A percentile compares a stretch with the other conserved stretches of the same genome.
Evolutionary conservation across 805 yeast species (phyloP).

Genomic region (Candida caryicola): DNA sequence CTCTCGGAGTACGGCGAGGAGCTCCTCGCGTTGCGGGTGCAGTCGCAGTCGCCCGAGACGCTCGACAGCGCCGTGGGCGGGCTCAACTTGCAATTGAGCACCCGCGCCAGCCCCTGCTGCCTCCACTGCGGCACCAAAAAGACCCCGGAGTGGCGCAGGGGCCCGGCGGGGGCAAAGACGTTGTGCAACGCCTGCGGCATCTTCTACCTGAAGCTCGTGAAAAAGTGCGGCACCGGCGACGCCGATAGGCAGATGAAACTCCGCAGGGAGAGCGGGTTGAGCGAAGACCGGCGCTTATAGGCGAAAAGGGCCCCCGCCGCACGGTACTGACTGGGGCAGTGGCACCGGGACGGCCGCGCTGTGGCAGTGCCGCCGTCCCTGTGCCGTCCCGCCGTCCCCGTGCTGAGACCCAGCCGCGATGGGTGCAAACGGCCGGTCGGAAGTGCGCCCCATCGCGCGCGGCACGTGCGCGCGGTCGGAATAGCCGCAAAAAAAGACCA

Average conservation of each 20-base stretch:
- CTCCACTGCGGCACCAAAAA: constrained; percentile 17
- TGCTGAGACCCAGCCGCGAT: too few species aligned
- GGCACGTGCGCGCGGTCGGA: constrained; percentile 4
- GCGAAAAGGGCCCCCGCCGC: too few species aligned
- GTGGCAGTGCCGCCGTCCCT: too few species aligned
- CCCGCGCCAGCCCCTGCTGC: constrained; percentile 7
- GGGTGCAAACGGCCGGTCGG: background rate
- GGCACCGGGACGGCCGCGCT: too few species aligned
- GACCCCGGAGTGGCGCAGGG: constrained; percentile 21
- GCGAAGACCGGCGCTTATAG: too few species aligned
- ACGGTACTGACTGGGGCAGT: too few species aligned
- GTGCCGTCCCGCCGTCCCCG: too few species aligned
- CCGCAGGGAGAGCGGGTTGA: constrained; percentile 7
- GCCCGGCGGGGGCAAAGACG: constrained; percentile 16
- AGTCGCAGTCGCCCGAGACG: background rate
- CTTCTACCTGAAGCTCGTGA: constrained; percentile 15
- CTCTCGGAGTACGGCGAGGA: background rate
- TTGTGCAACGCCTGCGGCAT: constrained; percentile 22
- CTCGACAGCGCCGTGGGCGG: constrained; percentile 6
- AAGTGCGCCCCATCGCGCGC: constrained; percentile 2
- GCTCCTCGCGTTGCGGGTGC: background rate
- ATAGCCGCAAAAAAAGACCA: constrained; percentile 5
- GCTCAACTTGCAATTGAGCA: constrained; percentile 11
- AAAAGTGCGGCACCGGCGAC: constrained; percentile 8
- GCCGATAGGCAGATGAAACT: constrained; percentile 8